A percentile compares a stretch with the other conserved stretches of the same genome.
These are phyloP conservation scores for Calocybe indica DNA, from an alignment of 768 basidiomycete genomes.

Conservation along the genomic window DNA sequence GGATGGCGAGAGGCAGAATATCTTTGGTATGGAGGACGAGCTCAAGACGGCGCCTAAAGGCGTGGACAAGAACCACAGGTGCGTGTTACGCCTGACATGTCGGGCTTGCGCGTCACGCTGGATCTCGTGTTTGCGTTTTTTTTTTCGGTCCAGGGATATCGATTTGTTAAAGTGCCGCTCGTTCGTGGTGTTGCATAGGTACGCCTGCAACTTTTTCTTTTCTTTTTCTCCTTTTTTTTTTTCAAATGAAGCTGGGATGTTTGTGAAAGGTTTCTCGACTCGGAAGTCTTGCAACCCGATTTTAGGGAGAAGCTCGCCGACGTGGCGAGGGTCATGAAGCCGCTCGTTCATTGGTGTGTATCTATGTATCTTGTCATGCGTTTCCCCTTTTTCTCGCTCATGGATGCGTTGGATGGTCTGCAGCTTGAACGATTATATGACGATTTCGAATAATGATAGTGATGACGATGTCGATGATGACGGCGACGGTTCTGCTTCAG, in stretches of 20 bases:
- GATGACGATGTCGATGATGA: not conserved
- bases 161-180: slow-evolving; percentile 84
- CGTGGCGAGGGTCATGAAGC: slow-evolving; percentile 51
- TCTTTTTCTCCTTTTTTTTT: slow-evolving; percentile 9
- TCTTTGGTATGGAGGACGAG: slow-evolving; percentile 87
- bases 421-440: slow-evolving; percentile 2
- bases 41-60: slow-evolving; percentile 92
- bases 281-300: slow-evolving; percentile 57
- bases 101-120: not conserved
- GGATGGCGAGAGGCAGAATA: slow-evolving; percentile 59
- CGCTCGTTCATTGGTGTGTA: slow-evolving; percentile 75
- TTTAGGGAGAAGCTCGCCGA: slow-evolving; percentile 61
- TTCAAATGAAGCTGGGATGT: slow-evolving; percentile 9
- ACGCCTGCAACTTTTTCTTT: slow-evolving; percentile 6
- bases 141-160: slow-evolving; percentile 58
- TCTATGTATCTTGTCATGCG: not conserved
- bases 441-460: not conserved
- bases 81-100: slow-evolving; percentile 9
- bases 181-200: slow-evolving; percentile 65
- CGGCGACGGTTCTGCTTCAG: not conserved
- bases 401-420: not conserved
- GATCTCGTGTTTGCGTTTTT: not conserved
- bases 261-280: slow-evolving; percentile 58
- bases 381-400: not conserved
- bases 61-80: slow-evolving; percentile 77